A percentile compares a stretch with the other conserved stretches of the same genome.
Evolutionary conservation across 805 yeast genomes (phyloP).

Genomic region (Myxozyma lipomycoides): DNA sequence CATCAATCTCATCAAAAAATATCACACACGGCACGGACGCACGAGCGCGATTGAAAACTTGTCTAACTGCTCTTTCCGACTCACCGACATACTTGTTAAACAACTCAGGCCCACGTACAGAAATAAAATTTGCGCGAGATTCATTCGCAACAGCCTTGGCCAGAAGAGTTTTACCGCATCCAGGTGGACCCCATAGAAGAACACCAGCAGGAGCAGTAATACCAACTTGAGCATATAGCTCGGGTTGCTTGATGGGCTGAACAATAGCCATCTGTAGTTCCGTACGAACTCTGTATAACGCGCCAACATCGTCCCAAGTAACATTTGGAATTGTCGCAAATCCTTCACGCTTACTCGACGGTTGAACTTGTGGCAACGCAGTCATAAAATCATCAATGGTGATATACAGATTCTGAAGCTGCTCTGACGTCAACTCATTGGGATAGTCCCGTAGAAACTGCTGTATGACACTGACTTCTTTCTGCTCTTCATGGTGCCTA

Average conservation of each 20-base stretch:
- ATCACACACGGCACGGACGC: conserved; percentile 92
- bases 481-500: conserved; percentile 13
- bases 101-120: conserved; percentile 93
- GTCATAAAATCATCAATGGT: conserved; percentile 72
- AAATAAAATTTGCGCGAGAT: conserved; percentile 91
- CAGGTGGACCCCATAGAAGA: conserved; percentile 98
- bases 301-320: conserved; percentile 94
- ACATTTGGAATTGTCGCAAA: conserved; percentile 98
- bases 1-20: conserved; percentile 94
- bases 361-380: conserved; percentile 91
- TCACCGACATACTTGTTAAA: conserved; percentile 95
- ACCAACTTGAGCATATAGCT: conserved; percentile 82
- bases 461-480: conserved; percentile 54
- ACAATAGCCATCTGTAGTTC: conserved; percentile 97
- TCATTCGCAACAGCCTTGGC: conserved; percentile 99
- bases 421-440: conserved; percentile 68
- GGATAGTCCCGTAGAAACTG: conserved; percentile 72
- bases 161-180: conserved; percentile 93
- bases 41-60: conserved; percentile 86
- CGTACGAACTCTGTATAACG: conserved; percentile 70
- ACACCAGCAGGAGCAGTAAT: conserved; percentile 97
- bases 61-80: conserved; percentile 88
- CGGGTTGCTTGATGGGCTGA: conserved; percentile 92
- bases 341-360: conserved; percentile 96
- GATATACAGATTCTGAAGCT: conserved; percentile 71